phyloP scores from a whole-genome alignment of 805 yeast species.

The Lachancea lanzarotensis region DNA sequence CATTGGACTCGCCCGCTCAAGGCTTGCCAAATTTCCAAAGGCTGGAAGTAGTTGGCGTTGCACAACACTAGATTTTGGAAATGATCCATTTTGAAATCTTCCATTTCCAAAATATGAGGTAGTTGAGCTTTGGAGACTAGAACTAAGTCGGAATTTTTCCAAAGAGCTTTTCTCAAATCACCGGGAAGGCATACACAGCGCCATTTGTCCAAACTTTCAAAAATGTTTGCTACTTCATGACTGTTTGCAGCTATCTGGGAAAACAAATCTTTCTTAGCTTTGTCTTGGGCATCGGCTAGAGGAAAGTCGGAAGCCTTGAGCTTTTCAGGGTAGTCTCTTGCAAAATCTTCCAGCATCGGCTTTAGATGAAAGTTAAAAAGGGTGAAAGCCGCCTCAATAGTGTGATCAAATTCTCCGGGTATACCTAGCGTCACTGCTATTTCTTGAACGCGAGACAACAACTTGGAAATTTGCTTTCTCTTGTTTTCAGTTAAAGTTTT shows the following conservation, averaged over 20 bases:
- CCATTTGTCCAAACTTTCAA: constrained; percentile 3
- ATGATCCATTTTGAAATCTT: background rate
- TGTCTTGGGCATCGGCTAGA: background rate
- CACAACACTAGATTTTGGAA: constrained; percentile 4
- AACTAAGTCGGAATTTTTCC: constrained; percentile 2
- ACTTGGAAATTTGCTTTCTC: background rate
- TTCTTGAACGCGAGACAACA: constrained; percentile 2
- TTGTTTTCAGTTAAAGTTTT: background rate
- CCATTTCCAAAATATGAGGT: no score
- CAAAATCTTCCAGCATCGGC: background rate
- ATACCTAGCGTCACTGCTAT: constrained; percentile 1
- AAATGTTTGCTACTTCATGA: background rate
- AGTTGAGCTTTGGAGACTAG: constrained; percentile 1
- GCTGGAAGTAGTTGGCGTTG: constrained; percentile 6
- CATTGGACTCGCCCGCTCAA: background rate
- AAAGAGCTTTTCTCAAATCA: background rate
- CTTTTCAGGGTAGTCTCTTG: background rate
- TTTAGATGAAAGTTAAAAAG: background rate
- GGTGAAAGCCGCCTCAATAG: constrained; percentile 2
- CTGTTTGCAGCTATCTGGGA: background rate
- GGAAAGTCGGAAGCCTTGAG: background rate
- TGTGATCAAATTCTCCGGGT: constrained; percentile 2
- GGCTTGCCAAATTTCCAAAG: constrained; percentile 2
- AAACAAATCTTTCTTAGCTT: background rate
- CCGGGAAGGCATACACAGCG: background rate